Evolutionary conservation across 371 early-diverging fungal genomes (phyloP).

Genomic region (Mortierella sp.): DNA sequence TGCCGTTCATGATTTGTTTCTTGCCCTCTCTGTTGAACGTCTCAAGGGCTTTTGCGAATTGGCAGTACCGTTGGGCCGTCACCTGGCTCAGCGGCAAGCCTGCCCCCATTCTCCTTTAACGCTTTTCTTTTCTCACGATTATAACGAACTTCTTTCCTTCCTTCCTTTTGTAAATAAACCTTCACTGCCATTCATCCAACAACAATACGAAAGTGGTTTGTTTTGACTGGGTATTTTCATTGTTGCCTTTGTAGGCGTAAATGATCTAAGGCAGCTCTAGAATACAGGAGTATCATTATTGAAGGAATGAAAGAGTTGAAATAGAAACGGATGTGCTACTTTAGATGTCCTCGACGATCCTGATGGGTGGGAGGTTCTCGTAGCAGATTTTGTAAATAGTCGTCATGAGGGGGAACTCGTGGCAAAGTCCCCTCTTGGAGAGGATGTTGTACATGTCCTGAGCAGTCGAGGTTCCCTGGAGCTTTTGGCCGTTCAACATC

Average conservation of each 20-base stretch:
- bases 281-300: slow-evolving; percentile 12
- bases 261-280: background rate
- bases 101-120: slow-evolving; percentile 32
- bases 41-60: slow-evolving; percentile 31
- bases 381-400: slow-evolving; percentile 92
- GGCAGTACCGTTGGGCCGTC: slow-evolving; percentile 54
- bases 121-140: no score
- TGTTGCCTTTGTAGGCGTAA: background rate
- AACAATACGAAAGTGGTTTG: background rate
- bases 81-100: slow-evolving; percentile 48
- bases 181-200: background rate
- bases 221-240: slow-evolving; percentile 7
- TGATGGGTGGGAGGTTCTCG: slow-evolving; percentile 67
- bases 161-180: slow-evolving; percentile 5
- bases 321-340: background rate
- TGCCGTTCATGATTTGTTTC: slow-evolving; percentile 48
- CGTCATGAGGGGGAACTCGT: slow-evolving; percentile 90
- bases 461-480: slow-evolving; percentile 97
- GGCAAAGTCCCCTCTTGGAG: slow-evolving; percentile 66
- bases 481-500: slow-evolving; percentile 96
- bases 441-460: slow-evolving; percentile 91
- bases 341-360: slow-evolving; percentile 73
- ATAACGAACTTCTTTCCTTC: no score
- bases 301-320: background rate
- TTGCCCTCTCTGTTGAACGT: slow-evolving; percentile 37